These are phyloP conservation scores for Vitis hybrid DNA, from an alignment of 177 flowering plant species.

Conservation along the genomic window DNA sequence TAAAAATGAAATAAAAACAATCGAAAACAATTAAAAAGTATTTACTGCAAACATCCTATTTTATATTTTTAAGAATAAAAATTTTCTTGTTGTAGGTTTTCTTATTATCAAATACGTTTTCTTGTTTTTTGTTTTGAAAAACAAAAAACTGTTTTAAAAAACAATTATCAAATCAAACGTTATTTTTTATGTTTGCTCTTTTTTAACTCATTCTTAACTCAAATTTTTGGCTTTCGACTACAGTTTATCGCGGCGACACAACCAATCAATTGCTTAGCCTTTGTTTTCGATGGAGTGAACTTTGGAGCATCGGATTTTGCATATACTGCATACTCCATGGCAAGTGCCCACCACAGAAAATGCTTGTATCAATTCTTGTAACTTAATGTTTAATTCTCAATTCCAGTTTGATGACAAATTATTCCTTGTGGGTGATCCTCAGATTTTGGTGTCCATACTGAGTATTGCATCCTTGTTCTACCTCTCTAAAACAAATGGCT, in stretches of 20 bases:
- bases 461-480: slow-evolving; percentile 4
- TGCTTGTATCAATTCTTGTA: too few relatives aligned
- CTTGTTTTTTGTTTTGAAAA: too few relatives aligned
- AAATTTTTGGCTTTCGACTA: slow-evolving; percentile 20
- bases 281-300: slow-evolving; percentile 30
- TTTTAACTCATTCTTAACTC: neutral
- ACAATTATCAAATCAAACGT: accelerated
- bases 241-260: slow-evolving; percentile 55
- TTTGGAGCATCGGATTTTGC: slow-evolving; percentile 25
- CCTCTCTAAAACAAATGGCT: slow-evolving; percentile 11
- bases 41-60: too few relatives aligned
- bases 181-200: too few relatives aligned
- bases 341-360: slow-evolving; percentile 4
- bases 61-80: too few relatives aligned
- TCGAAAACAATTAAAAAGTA: too few relatives aligned
- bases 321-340: slow-evolving; percentile 21
- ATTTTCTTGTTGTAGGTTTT: too few relatives aligned
- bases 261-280: slow-evolving; percentile 47
- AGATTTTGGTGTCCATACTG: slow-evolving; percentile 12
- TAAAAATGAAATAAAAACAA: too few relatives aligned
- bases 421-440: neutral
- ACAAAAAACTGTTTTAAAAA: too few relatives aligned
- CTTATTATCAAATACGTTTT: too few relatives aligned
- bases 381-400: neutral
- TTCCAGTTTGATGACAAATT: too few relatives aligned